Base-by-base conservation (phyloP, 1,139 yeast genomes). In the Torulaspora globosa region DNA sequence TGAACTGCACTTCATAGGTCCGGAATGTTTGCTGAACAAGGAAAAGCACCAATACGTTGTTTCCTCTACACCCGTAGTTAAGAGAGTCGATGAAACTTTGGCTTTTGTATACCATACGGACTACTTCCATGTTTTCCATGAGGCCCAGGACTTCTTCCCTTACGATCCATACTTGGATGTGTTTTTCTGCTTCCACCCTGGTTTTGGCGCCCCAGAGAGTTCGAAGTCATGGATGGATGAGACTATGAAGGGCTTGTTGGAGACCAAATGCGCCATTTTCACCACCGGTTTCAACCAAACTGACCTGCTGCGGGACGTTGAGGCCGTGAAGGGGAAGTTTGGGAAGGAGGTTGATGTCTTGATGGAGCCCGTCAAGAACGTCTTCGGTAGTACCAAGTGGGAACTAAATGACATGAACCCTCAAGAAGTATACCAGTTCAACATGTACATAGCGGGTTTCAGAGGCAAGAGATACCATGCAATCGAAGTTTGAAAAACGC, bases 381-480 rank as follows among this genome's bases (percentile, higher is more conserved):
- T 76, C 37, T 92, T 85, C 66, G 84, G 87, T 33, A 84, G 95
- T 34, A 85, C 96, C 33, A 90, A 90, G 69, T 86, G 96, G 84
- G 97, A 92, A 70, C 75, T 92, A 62, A 92, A 89, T 58, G 97
- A 90, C 65, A 70, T 80, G 52, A 81, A 88, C 65, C 97, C 97
- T 12, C 89, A 90, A 19, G 97, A 90, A 65, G 86, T 87, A 9
- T 90, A 85, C 72, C 95, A 86, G 70, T 85, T 88, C 63, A 92
- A 92, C 71, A 89, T 86, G 72, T 81, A 82, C 63, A 70, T 92
- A 44, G 89, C 87, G 66, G 97, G 92, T 19, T 79, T 90, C 67
- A 82, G 98, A 71, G 98, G 98, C 57, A 92, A 92, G 76, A 79
- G 97, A 67, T 92, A 92, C 70, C 96, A 88, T 63, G 95, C 96